Conservation (phyloP, 1,284 basidiomycete species). For the Grifola frondosa region DNA sequence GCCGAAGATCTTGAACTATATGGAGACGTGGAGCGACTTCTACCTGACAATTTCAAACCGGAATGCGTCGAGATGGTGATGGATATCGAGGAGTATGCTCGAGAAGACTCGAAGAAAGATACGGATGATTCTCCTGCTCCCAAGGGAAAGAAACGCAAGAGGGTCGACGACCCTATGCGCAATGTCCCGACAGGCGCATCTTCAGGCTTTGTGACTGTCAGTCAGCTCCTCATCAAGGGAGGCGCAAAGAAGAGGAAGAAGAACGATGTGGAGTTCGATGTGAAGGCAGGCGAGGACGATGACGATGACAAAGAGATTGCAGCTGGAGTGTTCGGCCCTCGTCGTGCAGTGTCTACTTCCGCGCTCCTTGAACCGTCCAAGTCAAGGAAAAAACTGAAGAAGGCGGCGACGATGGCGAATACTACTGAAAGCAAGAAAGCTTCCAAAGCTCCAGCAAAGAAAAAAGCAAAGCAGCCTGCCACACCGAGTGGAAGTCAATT, state of each 20-base stretch:
- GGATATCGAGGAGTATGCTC: conserved; percentile 72
- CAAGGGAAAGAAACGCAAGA: conserved; percentile 61
- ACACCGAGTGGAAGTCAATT: conserved; percentile 41
- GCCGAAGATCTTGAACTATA: conserved; percentile 91
- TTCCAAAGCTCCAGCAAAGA: conserved; percentile 30
- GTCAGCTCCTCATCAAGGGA: conserved; percentile 55
- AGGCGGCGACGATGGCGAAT: conserved; percentile 34
- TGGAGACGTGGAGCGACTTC: conserved; percentile 83
- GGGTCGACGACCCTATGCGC: conserved; percentile 61
- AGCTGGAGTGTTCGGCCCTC: conserved; percentile 42
- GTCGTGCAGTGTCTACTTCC: conserved; percentile 50
- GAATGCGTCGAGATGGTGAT: conserved; percentile 80
- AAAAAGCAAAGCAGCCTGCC: conserved; percentile 20
- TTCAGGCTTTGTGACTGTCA: conserved; percentile 63
- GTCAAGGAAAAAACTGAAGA: conserved; percentile 38
- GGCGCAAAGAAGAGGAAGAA: conserved; percentile 37
- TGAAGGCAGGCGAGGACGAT: conserved; percentile 62
- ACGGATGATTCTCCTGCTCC: conserved; percentile 23
- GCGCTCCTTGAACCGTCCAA: conserved; percentile 25
- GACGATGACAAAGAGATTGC: conserved; percentile 64
- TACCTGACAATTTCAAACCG: conserved; percentile 80
- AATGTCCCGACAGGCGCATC: conserved; percentile 68
- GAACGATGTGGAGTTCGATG: conserved; percentile 31
- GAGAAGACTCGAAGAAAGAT: conserved; percentile 46
- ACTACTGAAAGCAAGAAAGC: conserved; percentile 3